Conservation (phyloP, 1,284 basidiomycete genomes). For the Clitocybe nebularis region DNA sequence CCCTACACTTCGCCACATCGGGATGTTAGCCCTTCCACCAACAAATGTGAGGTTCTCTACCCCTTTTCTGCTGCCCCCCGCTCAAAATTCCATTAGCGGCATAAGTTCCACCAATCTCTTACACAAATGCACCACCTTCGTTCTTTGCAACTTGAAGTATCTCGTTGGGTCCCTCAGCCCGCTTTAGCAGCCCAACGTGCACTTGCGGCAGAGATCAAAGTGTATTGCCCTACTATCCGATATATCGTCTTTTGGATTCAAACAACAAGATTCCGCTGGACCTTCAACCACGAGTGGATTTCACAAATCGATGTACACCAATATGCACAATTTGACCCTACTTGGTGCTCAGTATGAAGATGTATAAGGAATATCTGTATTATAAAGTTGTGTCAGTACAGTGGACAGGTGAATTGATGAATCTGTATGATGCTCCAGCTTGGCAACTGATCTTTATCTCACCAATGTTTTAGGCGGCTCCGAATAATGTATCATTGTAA, state of each 20-base stretch:
- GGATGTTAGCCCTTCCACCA: constrained; percentile 25
- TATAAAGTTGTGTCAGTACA: too few species aligned
- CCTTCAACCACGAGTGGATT: constrained; percentile 7
- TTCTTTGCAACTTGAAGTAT: constrained; percentile 29
- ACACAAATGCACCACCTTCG: constrained; percentile 24
- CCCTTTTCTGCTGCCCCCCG: not conserved
- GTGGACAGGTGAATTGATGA: too few species aligned
- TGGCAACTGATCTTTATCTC: too few species aligned
- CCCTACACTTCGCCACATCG: constrained; percentile 23
- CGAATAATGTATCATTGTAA: too few species aligned
- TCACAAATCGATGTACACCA: constrained; percentile 8
- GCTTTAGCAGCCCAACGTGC: constrained; percentile 22
- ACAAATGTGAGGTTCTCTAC: constrained; percentile 19
- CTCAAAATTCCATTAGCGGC: constrained; percentile 18
- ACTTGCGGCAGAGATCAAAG: constrained; percentile 26
- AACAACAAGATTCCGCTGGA: constrained; percentile 23
- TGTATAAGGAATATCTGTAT: too few species aligned
- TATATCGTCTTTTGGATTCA: constrained; percentile 27
- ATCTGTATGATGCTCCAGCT: too few species aligned
- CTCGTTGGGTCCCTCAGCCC: constrained; percentile 24
- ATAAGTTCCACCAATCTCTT: constrained; percentile 24
- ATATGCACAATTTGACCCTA: constrained; percentile 10
- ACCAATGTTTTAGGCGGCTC: too few species aligned
- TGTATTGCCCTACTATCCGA: constrained; percentile 24
- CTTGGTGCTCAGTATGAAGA: too few species aligned